phyloP scores from a whole-genome alignment of 805 yeast species.

The Sugiyamaella americana region DNA sequence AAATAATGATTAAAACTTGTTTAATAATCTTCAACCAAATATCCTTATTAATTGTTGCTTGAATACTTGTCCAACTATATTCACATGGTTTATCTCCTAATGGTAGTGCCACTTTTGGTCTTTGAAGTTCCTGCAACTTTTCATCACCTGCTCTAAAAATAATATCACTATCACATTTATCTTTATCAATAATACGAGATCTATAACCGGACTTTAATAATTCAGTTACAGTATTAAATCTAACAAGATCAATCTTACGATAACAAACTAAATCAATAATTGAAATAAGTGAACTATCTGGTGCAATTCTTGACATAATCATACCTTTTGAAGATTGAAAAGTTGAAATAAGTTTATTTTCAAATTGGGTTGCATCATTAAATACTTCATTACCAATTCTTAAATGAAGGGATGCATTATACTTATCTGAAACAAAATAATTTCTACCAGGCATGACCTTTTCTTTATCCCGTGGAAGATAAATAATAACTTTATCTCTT shows the following conservation, averaged over 20 bases:
- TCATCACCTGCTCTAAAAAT: conserved; percentile 29
- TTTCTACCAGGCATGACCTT: conserved; percentile 41
- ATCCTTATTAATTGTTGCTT: conserved; percentile 50
- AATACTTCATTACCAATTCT: conserved; percentile 39
- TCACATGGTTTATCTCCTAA: conserved; percentile 8
- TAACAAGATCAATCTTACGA: conserved; percentile 37
- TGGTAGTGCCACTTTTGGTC: conserved; percentile 15
- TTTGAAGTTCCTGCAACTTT: conserved; percentile 5
- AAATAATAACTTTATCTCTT: conserved; percentile 37
- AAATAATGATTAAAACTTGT: conserved; percentile 40
- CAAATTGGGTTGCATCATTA: conserved; percentile 42
- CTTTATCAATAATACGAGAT: conserved; percentile 67
- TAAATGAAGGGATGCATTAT: conserved; percentile 36
- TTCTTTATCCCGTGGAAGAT: conserved; percentile 29
- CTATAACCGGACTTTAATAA: conserved; percentile 54
- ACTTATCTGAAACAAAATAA: conserved; percentile 52
- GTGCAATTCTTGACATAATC: conserved; percentile 46
- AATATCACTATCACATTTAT: conserved; percentile 59
- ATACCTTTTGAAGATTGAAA: conserved; percentile 47
- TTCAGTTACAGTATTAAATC: conserved; percentile 38
- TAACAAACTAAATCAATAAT: conserved; percentile 50
- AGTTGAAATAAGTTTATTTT: conserved; percentile 38
- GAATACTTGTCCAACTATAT: conserved; percentile 56
- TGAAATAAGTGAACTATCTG: conserved; percentile 58
- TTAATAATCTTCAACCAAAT: conserved; percentile 58